Percentiles rank a stretch among this genome's conserved stretches.
These are phyloP conservation scores for Fusarium poae DNA, from an alignment of 2,329 filamentous ascomycete species.

Conservation along the genomic window DNA sequence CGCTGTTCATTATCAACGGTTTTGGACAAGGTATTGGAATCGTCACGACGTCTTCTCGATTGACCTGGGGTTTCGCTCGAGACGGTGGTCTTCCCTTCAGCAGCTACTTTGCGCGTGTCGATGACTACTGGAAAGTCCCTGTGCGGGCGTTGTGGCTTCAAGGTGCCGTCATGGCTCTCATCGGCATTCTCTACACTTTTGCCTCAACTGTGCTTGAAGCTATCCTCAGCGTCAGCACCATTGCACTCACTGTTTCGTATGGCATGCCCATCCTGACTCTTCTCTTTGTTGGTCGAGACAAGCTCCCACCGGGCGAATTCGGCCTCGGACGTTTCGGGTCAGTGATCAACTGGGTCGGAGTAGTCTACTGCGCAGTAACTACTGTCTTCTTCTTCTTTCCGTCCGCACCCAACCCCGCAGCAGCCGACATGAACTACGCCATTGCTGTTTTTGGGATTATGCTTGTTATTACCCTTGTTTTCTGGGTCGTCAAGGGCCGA, in stretches of 20 bases:
- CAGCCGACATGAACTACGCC: constrained; percentile 69
- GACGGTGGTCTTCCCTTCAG: constrained; percentile 64
- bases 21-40: constrained; percentile 66
- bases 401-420: constrained; percentile 57
- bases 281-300: constrained; percentile 64
- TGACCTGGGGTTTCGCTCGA: constrained; percentile 68
- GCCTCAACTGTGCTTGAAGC: constrained; percentile 66
- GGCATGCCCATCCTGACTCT: constrained; percentile 64
- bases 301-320: constrained; percentile 62
- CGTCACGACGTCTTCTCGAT: constrained; percentile 64
- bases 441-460: constrained; percentile 69
- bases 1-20: constrained; percentile 68
- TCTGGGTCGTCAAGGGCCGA: constrained; percentile 64
- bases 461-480: constrained; percentile 62
- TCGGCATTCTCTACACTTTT: constrained; percentile 69
- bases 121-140: constrained; percentile 65
- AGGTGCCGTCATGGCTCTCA: constrained; percentile 56
- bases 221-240: constrained; percentile 68
- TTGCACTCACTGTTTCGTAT: constrained; percentile 65
- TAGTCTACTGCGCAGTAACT: constrained; percentile 65
- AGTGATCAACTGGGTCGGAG: constrained; percentile 61
- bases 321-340: constrained; percentile 60
- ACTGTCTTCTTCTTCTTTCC: constrained; percentile 70
- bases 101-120: constrained; percentile 58
- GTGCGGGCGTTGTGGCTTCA: constrained; percentile 66